Evolutionary conservation across 148 eudicot genomes (phyloP), one percentile per base, ranked within the genome.

Genomic region (Rhododendron griersonianum): DNA sequence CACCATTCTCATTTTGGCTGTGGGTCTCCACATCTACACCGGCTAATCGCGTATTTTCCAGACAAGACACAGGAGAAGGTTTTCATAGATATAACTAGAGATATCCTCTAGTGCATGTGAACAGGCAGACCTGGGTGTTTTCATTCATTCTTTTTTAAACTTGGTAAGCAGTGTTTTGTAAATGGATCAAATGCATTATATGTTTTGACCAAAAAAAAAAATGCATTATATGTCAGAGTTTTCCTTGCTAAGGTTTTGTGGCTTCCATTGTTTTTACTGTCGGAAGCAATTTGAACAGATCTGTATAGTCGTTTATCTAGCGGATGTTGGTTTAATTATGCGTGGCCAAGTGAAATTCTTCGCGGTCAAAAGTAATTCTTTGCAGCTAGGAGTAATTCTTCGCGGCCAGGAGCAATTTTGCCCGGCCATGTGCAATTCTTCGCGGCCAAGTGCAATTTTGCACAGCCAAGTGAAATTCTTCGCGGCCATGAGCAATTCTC

Each of bases 1-100:
- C 63, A 89, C 90, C 71, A 86, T 89, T 75, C 90, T 89, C 80
- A 81, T 86, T 71, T 35, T 89, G 88, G 90, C 88, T 14, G 37
- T 87, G 8, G 85, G 85, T 7, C 9, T 89, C 33, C 88, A 57
- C 7, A 84, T 89, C 30, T 87, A 59, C 80, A 37, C 73, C 11
- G 74, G 80, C 50, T 11, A 25, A 61, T 10, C 4, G 9, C 1
- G 33, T n/a, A 21, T 23, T 65, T 65, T 65, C n/a, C 67, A 6
- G 45, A 47, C 50, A 47, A 7, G 35, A 19, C 35, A 28, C 75
- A 10, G 75, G 75, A 28, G 65, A 59, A 47, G 50, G 50, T 47
- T 47, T 7, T 47, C 50, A 47, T 9, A 47, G 9, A 47, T 9
- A 47, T 47, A 47, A 9, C 9, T 47, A 9, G 50, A 47, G 50